Evolutionary conservation across 345 rosid species (phyloP).

Genomic region (Boechera retrofracta): DNA sequence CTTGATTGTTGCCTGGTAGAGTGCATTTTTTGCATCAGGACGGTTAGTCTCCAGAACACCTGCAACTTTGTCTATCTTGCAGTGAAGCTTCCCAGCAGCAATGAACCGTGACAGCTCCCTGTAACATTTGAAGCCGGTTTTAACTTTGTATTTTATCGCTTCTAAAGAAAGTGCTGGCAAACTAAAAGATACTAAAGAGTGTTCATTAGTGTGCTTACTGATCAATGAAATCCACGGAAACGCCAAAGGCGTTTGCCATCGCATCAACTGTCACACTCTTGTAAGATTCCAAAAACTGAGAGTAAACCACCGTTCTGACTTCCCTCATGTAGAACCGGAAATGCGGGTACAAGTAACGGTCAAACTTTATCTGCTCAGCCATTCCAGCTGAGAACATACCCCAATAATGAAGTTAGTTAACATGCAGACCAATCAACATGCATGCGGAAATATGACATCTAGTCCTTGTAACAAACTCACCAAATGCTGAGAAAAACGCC

Average conservation of each 20-base stretch:
- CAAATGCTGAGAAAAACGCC: slow-evolving; percentile 90
- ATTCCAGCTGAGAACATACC: slow-evolving; percentile 67
- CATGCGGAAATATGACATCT: not conserved
- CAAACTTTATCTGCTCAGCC: slow-evolving; percentile 85
- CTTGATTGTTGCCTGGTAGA: slow-evolving; percentile 97
- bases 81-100: slow-evolving; percentile 97
- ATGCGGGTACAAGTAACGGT: slow-evolving; percentile 88
- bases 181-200: not conserved
- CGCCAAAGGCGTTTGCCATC: slow-evolving; percentile 99
- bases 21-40: slow-evolving; percentile 98
- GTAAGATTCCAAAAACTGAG: slow-evolving; percentile 94
- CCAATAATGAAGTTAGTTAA: slow-evolving; percentile 19
- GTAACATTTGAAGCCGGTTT: not conserved
- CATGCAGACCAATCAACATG: not conserved
- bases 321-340: slow-evolving; percentile 99
- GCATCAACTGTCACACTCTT: slow-evolving; percentile 98
- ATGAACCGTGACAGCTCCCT: slow-evolving; percentile 91
- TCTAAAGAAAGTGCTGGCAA: not conserved
- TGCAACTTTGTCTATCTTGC: slow-evolving; percentile 99
- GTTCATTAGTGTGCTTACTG: slow-evolving; percentile 58
- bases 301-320: slow-evolving; percentile 90
- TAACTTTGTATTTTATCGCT: not conserved
- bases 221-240: slow-evolving; percentile 89
- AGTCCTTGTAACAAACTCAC: slow-evolving; percentile 52
- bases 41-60: slow-evolving; percentile 98